Evolutionary conservation across 2,329 filamentous ascomycete species (phyloP), one percentile per base, ranked within the genome.

Genomic region (Sarocladium oryzae): DNA sequence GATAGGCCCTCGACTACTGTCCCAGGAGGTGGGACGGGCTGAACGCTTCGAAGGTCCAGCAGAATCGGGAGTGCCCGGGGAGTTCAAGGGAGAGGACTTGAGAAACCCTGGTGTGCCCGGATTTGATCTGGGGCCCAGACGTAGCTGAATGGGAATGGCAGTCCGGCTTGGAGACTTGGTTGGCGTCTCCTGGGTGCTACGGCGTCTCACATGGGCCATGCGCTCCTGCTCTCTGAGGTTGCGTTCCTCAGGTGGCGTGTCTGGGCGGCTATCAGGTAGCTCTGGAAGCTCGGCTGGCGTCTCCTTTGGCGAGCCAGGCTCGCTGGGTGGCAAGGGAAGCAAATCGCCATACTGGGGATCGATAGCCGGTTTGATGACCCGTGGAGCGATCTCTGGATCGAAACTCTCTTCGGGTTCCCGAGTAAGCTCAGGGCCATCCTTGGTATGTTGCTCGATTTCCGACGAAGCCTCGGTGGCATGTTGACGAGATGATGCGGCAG

Each of bases 1-100:
- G 57, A 87, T 84, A 60, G 91, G 85, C 62, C 93, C 89, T 51
- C 79, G 79, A 16, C 76, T 77, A 56, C 69, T 79, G 40, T 83
- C 81, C 81, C 81, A 84, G 0, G 79, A 84, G 11, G 71, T 81
- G 11, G 79, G 79, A 4, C 81, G 73, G 20, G 72, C 60, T 37
- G 68, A 62, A 48, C 68, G 65, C 57, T 69, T 51, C 2, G 24
- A 37, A 36, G 52, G 45, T 16, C 63, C 54, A 13, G 61, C 56
- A 11, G 75, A 70, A 4, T 63, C 62, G 1, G 61, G 56, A n/a
- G 61, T 56, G 8, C 63, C 56, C 10, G 69, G 62, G 7, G 67
- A 66, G 37, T 56, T 54, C 2, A 64, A 54, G 9, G 74, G 70
- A 4, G 75, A 73, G 9, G 67, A 66, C 54, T 63, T 69, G 43